A percentile compares a stretch with the other conserved stretches of the same genome.
phyloP scores from a whole-genome alignment of 164 flowering plant genomes.

The Stephania japonica region DNA sequence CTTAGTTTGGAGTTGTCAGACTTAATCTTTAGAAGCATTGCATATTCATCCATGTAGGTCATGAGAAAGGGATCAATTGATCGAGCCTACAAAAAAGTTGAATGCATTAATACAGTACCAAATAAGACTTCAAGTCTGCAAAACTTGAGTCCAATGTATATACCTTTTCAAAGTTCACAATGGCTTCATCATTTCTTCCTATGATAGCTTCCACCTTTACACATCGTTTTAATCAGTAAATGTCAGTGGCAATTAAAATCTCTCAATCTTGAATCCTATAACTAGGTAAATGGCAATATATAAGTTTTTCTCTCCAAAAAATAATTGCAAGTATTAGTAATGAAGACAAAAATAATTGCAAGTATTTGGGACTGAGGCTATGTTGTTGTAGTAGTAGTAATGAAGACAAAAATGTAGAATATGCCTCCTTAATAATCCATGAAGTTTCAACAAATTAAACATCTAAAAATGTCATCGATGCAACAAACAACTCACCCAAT shows the following conservation, averaged over 20 bases:
- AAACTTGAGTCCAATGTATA: not conserved
- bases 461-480: no score
- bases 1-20: slow-evolving; percentile 70
- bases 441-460: no score
- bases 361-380: no score
- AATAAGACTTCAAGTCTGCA: not conserved
- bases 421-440: not conserved
- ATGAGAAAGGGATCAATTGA: slow-evolving; percentile 71
- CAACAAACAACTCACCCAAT: no score
- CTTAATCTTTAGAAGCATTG: slow-evolving; percentile 84
- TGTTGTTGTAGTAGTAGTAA: no score
- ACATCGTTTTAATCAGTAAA: slow-evolving; percentile 4
- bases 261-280: not conserved
- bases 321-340: not conserved
- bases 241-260: not conserved
- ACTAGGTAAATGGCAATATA: not conserved
- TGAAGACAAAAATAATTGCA: not conserved
- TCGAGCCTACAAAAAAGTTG: slow-evolving; percentile 56
- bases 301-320: no score
- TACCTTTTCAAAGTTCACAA: slow-evolving; percentile 93
- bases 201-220: slow-evolving; percentile 85
- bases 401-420: not conserved
- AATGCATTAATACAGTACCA: not conserved
- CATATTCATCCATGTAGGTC: slow-evolving; percentile 98
- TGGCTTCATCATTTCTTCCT: slow-evolving; percentile 87